Base-by-base conservation (phyloP, 805 yeast species). In the Jamesozyma hellenica region DNA sequence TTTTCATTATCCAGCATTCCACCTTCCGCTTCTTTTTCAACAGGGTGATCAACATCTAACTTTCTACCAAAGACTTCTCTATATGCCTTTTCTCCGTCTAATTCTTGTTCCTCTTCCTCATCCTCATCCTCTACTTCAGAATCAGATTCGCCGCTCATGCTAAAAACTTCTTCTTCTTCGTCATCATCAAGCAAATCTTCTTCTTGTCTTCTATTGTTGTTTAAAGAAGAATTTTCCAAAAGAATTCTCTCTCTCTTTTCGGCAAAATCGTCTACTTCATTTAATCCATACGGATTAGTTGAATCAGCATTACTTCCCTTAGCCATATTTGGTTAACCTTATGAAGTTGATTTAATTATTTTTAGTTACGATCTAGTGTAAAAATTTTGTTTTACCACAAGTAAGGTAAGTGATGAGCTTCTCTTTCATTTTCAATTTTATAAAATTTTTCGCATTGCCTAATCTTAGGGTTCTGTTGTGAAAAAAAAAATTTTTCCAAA, bases 201-300 rank as follows among this genome's bases (percentile, higher is more conserved):
- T 15, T 60, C 68, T 6, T 63, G 67, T 3, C 63, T 67, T 2
- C 60, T 63, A 6, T 55, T 46, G 11, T 63, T 57, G 17, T 61
- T 61, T 23, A 71, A 59, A 0, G 77, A 79, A 0, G 85, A 82
- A 28, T 72, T 66, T 1, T 74, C 75, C 28, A 79, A 60, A 35
- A 79, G 50, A 10, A 77, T 54, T 51, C 73, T 69, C 50, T 80
- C 86, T 49, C 66, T 67, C 39, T 71, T 74, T 6, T 73, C 71
- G 46, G 75, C 77, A 58, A 80, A 82, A 10, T 72, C 74, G 51
- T 82, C 90, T 9, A 81, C 78, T 48, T 81, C 88, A 55, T 77
- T 76, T 25, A 73, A 53, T 1, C 76, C 82, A 45, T 71, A 63
- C 4, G 58, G 51, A 39, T 65, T 68, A 16, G 29, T 14, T 15